These are phyloP conservation scores for Talaromyces sp. DNA, from an alignment of 2,329 filamentous ascomycete genomes.

Conservation along the genomic window DNA sequence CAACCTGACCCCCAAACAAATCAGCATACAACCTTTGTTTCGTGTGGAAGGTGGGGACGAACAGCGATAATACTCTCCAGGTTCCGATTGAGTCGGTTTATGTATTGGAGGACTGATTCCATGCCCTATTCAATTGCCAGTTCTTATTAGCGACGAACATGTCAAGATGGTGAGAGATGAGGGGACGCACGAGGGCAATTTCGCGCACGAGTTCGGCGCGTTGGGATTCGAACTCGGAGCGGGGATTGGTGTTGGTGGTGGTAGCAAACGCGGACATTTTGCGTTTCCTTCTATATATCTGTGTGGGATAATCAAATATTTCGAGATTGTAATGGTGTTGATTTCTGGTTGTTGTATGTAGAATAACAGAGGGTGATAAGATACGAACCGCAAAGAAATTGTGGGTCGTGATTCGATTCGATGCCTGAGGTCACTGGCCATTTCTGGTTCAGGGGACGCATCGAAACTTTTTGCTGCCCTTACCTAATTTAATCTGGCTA, in stretches of 20 bases:
- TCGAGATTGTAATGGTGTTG: too few species aligned
- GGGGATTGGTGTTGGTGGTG: slow-evolving; percentile 16
- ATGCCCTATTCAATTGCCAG: slow-evolving; percentile 52
- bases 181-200: slow-evolving; percentile 34
- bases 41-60: slow-evolving; percentile 27
- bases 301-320: too few species aligned
- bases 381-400: too few species aligned
- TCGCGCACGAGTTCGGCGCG: slow-evolving; percentile 42
- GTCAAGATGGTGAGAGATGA: neutral
- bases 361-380: too few species aligned
- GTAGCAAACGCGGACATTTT: slow-evolving; percentile 16
- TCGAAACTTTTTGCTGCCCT: too few species aligned
- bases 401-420: too few species aligned
- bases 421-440: too few species aligned
- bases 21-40: neutral
- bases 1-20: slow-evolving; percentile 55
- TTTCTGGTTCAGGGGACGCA: too few species aligned
- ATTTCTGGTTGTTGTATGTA: too few species aligned
- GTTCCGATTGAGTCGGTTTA: slow-evolving; percentile 91
- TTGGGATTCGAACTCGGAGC: slow-evolving; percentile 41
- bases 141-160: neutral
- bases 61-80: slow-evolving; percentile 88
- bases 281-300: too few species aligned
- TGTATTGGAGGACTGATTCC: slow-evolving; percentile 89
- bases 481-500: too few species aligned